These are phyloP conservation scores for Hydnum rufescens DNA, from an alignment of 768 basidiomycete genomes.

Conservation along the genomic window DNA sequence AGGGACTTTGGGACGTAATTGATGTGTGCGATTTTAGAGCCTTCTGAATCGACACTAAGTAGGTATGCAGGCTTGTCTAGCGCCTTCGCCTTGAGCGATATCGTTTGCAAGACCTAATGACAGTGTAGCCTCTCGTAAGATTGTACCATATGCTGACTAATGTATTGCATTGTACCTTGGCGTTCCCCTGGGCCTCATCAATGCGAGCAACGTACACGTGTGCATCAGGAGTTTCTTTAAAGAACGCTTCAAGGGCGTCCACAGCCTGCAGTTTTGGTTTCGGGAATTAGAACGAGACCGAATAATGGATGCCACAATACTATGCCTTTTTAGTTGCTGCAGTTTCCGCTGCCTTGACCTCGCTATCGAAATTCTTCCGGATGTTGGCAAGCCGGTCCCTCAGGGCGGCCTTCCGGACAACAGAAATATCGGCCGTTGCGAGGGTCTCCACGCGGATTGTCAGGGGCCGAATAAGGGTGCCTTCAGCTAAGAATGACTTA, in stretches of 20 bases:
- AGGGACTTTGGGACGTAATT: slow-evolving; percentile 61
- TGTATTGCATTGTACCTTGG: slow-evolving; percentile 39
- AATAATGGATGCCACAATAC: not conserved
- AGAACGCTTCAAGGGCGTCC: slow-evolving; percentile 48
- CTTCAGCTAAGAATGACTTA: slow-evolving; percentile 21
- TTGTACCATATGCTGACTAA: not conserved
- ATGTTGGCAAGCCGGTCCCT: slow-evolving; percentile 50
- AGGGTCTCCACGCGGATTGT: slow-evolving; percentile 56
- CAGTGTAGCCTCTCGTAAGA: not conserved
- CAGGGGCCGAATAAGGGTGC: not conserved
- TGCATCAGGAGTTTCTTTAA: slow-evolving; percentile 54
- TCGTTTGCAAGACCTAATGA: slow-evolving; percentile 48
- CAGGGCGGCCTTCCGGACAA: slow-evolving; percentile 60
- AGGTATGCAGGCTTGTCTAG: slow-evolving; percentile 73
- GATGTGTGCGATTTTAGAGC: slow-evolving; percentile 65
- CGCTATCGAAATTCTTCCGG: slow-evolving; percentile 70
- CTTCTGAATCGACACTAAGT: slow-evolving; percentile 53
- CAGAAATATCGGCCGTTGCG: slow-evolving; percentile 72
- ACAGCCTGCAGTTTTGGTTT: slow-evolving; percentile 33
- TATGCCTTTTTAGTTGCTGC: slow-evolving; percentile 54
- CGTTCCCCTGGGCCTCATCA: slow-evolving; percentile 53
- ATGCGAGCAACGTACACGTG: slow-evolving; percentile 50
- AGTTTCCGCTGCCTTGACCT: slow-evolving; percentile 62
- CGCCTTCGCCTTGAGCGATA: slow-evolving; percentile 62
- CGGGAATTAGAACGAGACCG: not conserved